Conservation (phyloP, 345 rosid genomes). For the Schrenkiella parvula region DNA sequence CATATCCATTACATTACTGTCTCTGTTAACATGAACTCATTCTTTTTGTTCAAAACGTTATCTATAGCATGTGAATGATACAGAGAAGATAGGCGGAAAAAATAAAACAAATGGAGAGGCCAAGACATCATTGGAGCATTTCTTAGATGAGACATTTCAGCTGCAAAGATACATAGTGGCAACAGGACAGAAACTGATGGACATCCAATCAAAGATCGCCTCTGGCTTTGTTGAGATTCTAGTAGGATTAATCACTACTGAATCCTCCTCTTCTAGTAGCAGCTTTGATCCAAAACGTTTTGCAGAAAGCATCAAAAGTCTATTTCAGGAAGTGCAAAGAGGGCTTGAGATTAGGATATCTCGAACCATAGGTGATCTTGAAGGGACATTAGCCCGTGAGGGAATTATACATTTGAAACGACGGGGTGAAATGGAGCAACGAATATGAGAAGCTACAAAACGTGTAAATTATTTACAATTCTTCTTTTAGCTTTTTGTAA, state of each 20-base stretch:
- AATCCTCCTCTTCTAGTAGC: conserved; percentile 23
- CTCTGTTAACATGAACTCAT: conserved; percentile 18
- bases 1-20: background rate
- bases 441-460: conserved; percentile 12
- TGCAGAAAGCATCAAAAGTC: conserved; percentile 51
- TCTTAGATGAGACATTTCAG: conserved; percentile 4
- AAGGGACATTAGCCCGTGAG: conserved; percentile 81
- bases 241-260: conserved; percentile 40
- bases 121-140: background rate
- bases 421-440: conserved; percentile 13
- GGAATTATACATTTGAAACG: conserved; percentile 65
- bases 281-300: conserved; percentile 64
- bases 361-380: conserved; percentile 81
- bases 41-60: background rate
- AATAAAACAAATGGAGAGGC: conserved; percentile 36
- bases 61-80: background rate
- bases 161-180: conserved; percentile 54
- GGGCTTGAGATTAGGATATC: conserved; percentile 91
- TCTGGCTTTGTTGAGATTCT: conserved; percentile 47
- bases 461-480: conserved; percentile 1
- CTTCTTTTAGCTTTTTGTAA: conserved; percentile 1
- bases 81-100: background rate
- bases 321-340: conserved; percentile 83
- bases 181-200: conserved; percentile 77
- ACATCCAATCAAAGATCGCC: conserved; percentile 66